Percentiles rank a stretch among this genome's conserved stretches.
Evolutionary conservation across 805 yeast genomes (phyloP).

Genomic region (Nakazawaea peltata): DNA sequence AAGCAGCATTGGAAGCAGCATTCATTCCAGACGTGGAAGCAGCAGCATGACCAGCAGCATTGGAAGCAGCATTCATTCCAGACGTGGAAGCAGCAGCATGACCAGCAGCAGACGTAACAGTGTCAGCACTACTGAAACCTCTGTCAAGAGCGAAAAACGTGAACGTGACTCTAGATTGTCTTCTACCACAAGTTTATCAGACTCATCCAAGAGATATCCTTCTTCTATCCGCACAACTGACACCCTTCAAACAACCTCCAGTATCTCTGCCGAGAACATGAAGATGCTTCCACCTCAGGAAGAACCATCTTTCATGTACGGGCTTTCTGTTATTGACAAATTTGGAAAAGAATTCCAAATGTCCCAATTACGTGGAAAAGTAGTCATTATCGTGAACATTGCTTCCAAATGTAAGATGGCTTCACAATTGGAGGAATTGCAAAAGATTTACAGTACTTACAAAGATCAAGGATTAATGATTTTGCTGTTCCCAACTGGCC

Average conservation of each 20-base stretch:
- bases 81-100: no score
- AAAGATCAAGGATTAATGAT: constrained; percentile 46
- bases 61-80: no score
- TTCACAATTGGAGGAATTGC: constrained; percentile 55
- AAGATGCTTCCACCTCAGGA: neutral
- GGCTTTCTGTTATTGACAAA: constrained; percentile 2
- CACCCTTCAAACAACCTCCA: neutral
- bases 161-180: no score
- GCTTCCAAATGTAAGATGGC: constrained; percentile 31
- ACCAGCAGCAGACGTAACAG: no score
- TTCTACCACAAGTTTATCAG: neutral
- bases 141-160: no score
- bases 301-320: constrained; percentile 6
- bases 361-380: constrained; percentile 4
- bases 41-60: no score
- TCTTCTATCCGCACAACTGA: neutral
- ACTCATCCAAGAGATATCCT: no score
- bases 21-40: no score
- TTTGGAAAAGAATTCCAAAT: constrained; percentile 6
- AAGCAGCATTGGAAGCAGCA: no score
- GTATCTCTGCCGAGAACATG: no score
- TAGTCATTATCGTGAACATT: constrained; percentile 7
- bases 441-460: constrained; percentile 48
- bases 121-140: no score
- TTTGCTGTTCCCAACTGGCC: constrained; percentile 78